A percentile compares a stretch with the other conserved stretches of the same genome.
Evolutionary conservation across 192 early-diverging fungal genomes (phyloP).

Genomic region (Backusella luteola): DNA sequence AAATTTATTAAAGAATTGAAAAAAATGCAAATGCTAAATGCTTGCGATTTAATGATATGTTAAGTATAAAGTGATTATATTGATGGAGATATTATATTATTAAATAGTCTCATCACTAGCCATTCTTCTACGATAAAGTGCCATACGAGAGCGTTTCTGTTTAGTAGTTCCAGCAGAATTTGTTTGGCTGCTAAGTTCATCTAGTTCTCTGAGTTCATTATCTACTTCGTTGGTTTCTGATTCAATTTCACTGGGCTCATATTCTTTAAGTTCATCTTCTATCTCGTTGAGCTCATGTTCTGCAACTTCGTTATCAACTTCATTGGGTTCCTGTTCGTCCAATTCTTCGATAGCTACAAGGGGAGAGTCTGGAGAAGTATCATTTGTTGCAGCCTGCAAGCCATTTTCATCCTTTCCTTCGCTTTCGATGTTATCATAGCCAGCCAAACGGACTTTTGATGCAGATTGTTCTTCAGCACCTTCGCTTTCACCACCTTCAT

Average conservation of each 20-base stretch:
- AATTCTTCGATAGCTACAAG: not conserved
- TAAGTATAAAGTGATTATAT: not conserved
- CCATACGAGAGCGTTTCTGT: not conserved
- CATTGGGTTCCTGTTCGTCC: not conserved
- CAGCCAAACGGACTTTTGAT: not conserved
- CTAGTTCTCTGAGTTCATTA: not conserved
- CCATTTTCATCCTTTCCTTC: not conserved
- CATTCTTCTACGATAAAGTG: not conserved
- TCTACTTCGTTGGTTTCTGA: not conserved
- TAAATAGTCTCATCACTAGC: not conserved
- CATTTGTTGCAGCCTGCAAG: not conserved
- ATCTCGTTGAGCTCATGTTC: not conserved
- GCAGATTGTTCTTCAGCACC: not conserved
- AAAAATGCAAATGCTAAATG: not conserved
- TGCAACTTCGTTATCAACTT: not conserved
- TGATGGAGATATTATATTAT: not conserved
- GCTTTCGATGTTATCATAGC: not conserved
- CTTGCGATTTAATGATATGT: not conserved
- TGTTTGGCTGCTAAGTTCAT: not conserved
- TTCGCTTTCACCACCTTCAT: not conserved
- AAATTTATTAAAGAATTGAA: not conserved
- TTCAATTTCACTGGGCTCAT: not conserved
- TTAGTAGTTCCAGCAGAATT: not conserved
- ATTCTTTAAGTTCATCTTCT: not conserved
- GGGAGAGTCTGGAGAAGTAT: not conserved